A percentile compares a stretch with the other conserved stretches of the same genome.
Evolutionary conservation across 495 filamentous ascomycete genomes (phyloP).

Genomic region (Penicillium malachiteum): DNA sequence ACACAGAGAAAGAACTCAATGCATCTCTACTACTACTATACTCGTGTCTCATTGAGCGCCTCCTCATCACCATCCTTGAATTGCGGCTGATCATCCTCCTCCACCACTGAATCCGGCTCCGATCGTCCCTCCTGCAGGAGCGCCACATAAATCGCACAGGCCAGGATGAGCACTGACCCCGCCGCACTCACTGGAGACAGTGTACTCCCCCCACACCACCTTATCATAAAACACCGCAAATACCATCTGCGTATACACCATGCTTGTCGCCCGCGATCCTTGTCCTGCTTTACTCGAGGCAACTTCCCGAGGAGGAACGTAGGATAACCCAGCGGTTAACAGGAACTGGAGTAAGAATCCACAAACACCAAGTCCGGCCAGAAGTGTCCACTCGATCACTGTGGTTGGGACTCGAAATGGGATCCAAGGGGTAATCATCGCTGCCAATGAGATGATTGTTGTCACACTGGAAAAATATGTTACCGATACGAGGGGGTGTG

Average conservation of each 20-base stretch:
- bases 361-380: conserved; percentile 67
- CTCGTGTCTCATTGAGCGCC: neutral
- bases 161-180: conserved; percentile 77
- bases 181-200: conserved; percentile 65
- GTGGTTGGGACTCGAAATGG: conserved; percentile 64
- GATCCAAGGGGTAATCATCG: conserved; percentile 55
- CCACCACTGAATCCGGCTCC: neutral
- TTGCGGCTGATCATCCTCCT: conserved; percentile 1
- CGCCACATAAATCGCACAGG: conserved; percentile 77
- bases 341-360: conserved; percentile 89
- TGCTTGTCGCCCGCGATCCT: conserved; percentile 75
- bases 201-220: conserved; percentile 68
- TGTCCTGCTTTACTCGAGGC: conserved; percentile 23
- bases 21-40: neutral
- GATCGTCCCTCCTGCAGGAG: conserved; percentile 42
- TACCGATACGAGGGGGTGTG: conserved; percentile 81
- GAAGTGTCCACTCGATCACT: conserved; percentile 64
- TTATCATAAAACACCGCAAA: conserved; percentile 85
- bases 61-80: conserved; percentile 17
- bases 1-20: neutral
- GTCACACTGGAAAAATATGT: conserved; percentile 80
- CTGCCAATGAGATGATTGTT: conserved; percentile 61
- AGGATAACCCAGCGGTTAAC: conserved; percentile 75
- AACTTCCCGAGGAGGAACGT: conserved; percentile 47
- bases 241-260: conserved; percentile 91